These are phyloP conservation scores for Calonectria ilicicola DNA, from an alignment of 2,329 filamentous ascomycete genomes.

Conservation along the genomic window DNA sequence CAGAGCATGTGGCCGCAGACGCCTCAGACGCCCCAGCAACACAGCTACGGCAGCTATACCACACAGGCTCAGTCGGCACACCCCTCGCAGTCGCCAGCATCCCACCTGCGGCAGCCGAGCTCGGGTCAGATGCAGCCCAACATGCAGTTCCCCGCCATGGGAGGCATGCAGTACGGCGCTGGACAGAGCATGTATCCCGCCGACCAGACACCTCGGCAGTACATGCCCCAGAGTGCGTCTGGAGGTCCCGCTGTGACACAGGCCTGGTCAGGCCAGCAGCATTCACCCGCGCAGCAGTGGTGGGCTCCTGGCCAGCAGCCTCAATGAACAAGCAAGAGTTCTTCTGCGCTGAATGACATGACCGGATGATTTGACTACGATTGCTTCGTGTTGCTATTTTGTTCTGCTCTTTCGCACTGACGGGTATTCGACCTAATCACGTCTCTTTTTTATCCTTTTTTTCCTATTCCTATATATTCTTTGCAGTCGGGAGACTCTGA, in stretches of 20 bases:
- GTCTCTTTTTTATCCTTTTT: conserved; percentile 29
- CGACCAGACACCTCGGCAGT: conserved; percentile 74
- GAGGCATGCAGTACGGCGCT: conserved; percentile 68
- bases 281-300: conserved; percentile 71
- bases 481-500: conserved; percentile 32
- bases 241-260: conserved; percentile 63
- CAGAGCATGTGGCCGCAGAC: conserved; percentile 75
- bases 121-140: conserved; percentile 67
- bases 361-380: conserved; percentile 37
- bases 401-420: conserved; percentile 27
- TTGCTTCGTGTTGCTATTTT: background rate
- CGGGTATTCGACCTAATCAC: conserved; percentile 27
- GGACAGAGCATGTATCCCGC: conserved; percentile 70
- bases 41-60: conserved; percentile 65
- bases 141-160: conserved; percentile 74
- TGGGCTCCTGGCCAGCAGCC: conserved; percentile 65
- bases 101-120: conserved; percentile 70
- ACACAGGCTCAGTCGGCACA: conserved; percentile 65
- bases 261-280: conserved; percentile 70
- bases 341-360: conserved; percentile 32
- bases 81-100: conserved; percentile 67
- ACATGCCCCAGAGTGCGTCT: conserved; percentile 73
- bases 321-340: conserved; percentile 38
- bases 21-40: conserved; percentile 72
- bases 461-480: conserved; percentile 28